phyloP scores from a whole-genome alignment of 768 basidiomycete species.

The Clathrus columnatus region DNA sequence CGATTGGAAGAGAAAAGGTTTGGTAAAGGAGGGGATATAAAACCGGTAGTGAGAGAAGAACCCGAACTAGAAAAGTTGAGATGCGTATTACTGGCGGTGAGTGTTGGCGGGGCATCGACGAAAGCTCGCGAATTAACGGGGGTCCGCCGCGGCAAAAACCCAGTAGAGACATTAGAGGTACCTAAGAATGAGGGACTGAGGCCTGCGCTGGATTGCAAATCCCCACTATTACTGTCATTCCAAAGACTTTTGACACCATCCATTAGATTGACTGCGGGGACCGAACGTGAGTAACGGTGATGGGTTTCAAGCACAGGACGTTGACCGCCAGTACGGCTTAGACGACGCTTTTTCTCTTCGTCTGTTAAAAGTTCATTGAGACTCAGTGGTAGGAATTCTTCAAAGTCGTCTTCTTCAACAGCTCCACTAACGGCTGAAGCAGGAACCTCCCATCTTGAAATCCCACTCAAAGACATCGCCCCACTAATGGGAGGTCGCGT shows the following conservation, averaged over 20 bases:
- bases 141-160: conserved; percentile 10
- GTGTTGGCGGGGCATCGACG: conserved; percentile 3
- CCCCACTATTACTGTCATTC: conserved; percentile 45
- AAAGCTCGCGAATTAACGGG: background rate
- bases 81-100: background rate
- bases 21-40: conserved; percentile 1
- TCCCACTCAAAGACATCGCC: conserved; percentile 57
- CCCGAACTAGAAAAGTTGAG: conserved; percentile 4
- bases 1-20: conserved; percentile 3
- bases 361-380: conserved; percentile 86
- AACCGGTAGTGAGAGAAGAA: conserved; percentile 1
- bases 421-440: conserved; percentile 24
- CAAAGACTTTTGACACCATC: conserved; percentile 77
- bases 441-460: conserved; percentile 32
- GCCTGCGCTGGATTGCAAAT: background rate
- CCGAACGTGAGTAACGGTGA: conserved; percentile 77
- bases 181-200: conserved; percentile 13
- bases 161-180: conserved; percentile 14
- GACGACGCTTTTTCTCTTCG: conserved; percentile 72
- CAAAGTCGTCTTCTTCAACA: conserved; percentile 67
- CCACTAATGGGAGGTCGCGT: conserved; percentile 37
- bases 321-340: conserved; percentile 50
- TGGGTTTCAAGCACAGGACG: conserved; percentile 25
- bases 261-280: conserved; percentile 67
- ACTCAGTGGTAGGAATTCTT: conserved; percentile 84